These are phyloP conservation scores for Phaeosphaeria sp. DNA, from an alignment of 2,329 filamentous ascomycete genomes.

Conservation along the genomic window DNA sequence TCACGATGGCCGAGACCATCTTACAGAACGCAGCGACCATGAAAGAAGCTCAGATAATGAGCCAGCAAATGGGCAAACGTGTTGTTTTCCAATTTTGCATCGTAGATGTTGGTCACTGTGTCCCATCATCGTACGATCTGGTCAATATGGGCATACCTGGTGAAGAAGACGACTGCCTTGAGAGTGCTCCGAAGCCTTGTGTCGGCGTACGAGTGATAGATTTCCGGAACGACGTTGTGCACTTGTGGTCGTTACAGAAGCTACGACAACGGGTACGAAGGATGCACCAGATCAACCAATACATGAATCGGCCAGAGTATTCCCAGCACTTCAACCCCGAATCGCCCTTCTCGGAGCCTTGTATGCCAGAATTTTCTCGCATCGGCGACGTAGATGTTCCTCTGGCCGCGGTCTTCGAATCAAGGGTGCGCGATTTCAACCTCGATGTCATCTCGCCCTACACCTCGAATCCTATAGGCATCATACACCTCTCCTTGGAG, in stretches of 20 bases:
- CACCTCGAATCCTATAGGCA: conserved; percentile 87
- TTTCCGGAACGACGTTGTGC: conserved; percentile 83
- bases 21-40: conserved; percentile 85
- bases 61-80: conserved; percentile 90
- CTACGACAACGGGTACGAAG: conserved; percentile 83
- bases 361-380: conserved; percentile 90
- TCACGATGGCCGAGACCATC: conserved; percentile 91
- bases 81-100: conserved; percentile 96
- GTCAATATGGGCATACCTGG: conserved; percentile 88
- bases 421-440: conserved; percentile 90
- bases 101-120: conserved; percentile 83
- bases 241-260: conserved; percentile 94
- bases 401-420: conserved; percentile 90
- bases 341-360: conserved; percentile 90
- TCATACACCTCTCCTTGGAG: conserved; percentile 88
- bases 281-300: conserved; percentile 98
- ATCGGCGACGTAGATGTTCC: conserved; percentile 94
- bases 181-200: conserved; percentile 85
- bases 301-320: conserved; percentile 93
- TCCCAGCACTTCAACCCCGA: conserved; percentile 90
- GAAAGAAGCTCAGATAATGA: conserved; percentile 98
- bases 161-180: conserved; percentile 84
- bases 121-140: conserved; percentile 95
- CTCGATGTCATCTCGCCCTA: conserved; percentile 92
- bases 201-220: conserved; percentile 90